Conservation (phyloP, 257 asterid genomes). For the Primulina huaijiensis region DNA sequence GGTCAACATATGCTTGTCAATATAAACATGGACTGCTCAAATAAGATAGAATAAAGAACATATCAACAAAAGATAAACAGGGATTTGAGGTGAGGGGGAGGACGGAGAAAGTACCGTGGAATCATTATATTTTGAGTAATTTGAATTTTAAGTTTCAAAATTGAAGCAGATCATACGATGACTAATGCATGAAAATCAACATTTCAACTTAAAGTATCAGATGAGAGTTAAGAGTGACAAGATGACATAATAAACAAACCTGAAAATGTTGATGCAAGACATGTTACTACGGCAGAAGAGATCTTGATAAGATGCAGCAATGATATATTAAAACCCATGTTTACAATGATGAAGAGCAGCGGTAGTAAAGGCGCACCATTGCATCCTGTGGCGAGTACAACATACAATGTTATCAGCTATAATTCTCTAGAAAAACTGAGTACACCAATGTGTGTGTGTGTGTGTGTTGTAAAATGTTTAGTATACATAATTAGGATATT, state of each 20-base stretch:
- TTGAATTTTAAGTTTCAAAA: no score
- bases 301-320: constrained; percentile 85
- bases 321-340: constrained; percentile 86
- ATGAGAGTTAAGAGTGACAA: constrained; percentile 5
- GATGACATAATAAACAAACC: constrained; percentile 40
- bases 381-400: constrained; percentile 55
- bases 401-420: constrained; percentile 1
- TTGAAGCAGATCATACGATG: constrained; percentile 1
- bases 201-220: constrained; percentile 8
- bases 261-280: constrained; percentile 94
- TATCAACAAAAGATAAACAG: background rate
- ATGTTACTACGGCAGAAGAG: constrained; percentile 93
- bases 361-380: constrained; percentile 92
- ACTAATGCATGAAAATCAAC: background rate
- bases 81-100: background rate
- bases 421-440: constrained; percentile 16
- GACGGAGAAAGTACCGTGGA: background rate
- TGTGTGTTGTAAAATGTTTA: background rate
- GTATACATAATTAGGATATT: background rate
- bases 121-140: background rate
- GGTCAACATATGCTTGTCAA: background rate
- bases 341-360: constrained; percentile 70
- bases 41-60: background rate
- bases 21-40: background rate
- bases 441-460: background rate